These are phyloP conservation scores for Ascomycota sp. DNA, from an alignment of 2,329 filamentous ascomycete species.

Conservation along the genomic window DNA sequence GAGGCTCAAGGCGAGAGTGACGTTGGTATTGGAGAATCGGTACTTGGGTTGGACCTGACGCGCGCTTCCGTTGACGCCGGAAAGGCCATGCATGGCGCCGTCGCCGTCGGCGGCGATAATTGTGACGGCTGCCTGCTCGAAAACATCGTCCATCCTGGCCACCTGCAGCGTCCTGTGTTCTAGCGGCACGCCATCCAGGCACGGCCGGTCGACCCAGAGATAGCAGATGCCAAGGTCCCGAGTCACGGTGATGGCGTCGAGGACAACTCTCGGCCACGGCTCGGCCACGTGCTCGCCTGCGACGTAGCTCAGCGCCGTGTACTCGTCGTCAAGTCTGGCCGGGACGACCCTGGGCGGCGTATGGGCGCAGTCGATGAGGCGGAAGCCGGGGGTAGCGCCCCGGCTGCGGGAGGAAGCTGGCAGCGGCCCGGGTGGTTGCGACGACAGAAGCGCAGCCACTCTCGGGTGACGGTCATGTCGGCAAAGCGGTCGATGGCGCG, in stretches of 20 bases:
- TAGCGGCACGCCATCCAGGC: constrained; percentile 9
- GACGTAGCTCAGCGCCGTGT: constrained; percentile 16
- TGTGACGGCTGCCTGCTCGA: constrained; percentile 13
- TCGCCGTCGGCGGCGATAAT: constrained; percentile 18
- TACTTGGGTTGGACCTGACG: constrained; percentile 11
- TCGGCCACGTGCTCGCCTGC: constrained; percentile 10
- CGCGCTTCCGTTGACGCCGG: constrained; percentile 11
- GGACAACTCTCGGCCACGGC: constrained; percentile 12
- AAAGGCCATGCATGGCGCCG: constrained; percentile 14
- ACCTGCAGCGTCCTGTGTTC: constrained; percentile 12
- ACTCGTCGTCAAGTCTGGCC: constrained; percentile 10
- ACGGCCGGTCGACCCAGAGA: constrained; percentile 18
- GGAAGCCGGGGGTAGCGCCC: constrained; percentile 12
- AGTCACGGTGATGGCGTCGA: constrained; percentile 12
- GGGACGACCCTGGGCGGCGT: constrained; percentile 11
- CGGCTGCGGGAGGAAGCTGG: constrained; percentile 5
- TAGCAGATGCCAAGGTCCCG: constrained; percentile 13
- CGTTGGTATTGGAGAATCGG: constrained; percentile 11
- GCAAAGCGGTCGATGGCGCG: constrained; percentile 10
- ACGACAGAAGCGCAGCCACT: constrained; percentile 15
- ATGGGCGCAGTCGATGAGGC: constrained; percentile 13
- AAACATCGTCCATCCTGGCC: constrained; percentile 17
- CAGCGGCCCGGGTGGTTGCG: constrained; percentile 13
- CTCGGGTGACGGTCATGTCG: constrained; percentile 11
- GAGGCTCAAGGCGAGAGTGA: constrained; percentile 13